A percentile compares a stretch with the other conserved stretches of the same genome.
Conservation (phyloP, 805 yeast species). For the Huiozyma naganishii region DNA sequence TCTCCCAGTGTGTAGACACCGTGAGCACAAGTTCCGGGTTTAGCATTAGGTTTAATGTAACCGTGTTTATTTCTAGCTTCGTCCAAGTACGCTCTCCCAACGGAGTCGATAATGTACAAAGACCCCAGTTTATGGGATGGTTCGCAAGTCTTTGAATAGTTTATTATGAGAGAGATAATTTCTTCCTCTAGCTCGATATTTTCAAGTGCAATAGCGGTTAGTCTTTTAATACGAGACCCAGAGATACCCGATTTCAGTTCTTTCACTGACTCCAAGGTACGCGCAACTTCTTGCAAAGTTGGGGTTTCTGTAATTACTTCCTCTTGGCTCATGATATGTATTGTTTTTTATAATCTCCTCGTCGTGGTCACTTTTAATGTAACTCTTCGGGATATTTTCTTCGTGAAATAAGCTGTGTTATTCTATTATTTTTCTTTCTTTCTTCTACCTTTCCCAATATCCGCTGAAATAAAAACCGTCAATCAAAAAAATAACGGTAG, state of each 20-base stretch:
- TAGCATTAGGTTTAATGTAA: constrained; percentile 38
- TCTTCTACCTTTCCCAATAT: too few species aligned
- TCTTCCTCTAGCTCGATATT: constrained; percentile 38
- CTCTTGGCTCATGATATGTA: constrained; percentile 6
- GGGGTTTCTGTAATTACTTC: constrained; percentile 1
- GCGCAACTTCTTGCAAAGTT: constrained; percentile 29
- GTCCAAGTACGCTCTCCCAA: constrained; percentile 76
- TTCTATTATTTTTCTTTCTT: too few species aligned
- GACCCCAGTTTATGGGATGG: constrained; percentile 82
- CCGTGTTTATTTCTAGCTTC: constrained; percentile 51
- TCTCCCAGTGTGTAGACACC: constrained; percentile 58
- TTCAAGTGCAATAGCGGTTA: constrained; percentile 67
- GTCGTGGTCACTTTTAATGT: neutral
- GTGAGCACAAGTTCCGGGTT: constrained; percentile 63
- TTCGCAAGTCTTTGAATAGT: constrained; percentile 58
- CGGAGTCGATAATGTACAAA: constrained; percentile 83
- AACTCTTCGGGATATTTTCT: too few species aligned
- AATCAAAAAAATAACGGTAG: too few species aligned
- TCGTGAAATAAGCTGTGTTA: too few species aligned
- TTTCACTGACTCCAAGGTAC: constrained; percentile 33
- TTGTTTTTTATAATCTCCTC: neutral
- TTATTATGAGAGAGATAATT: constrained; percentile 19
- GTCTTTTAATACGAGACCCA: constrained; percentile 83
- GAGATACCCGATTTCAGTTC: constrained; percentile 80
- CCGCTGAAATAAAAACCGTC: too few species aligned